These are phyloP conservation scores for Mycena epipterygia DNA, from an alignment of 768 basidiomycete species.

Conservation along the genomic window DNA sequence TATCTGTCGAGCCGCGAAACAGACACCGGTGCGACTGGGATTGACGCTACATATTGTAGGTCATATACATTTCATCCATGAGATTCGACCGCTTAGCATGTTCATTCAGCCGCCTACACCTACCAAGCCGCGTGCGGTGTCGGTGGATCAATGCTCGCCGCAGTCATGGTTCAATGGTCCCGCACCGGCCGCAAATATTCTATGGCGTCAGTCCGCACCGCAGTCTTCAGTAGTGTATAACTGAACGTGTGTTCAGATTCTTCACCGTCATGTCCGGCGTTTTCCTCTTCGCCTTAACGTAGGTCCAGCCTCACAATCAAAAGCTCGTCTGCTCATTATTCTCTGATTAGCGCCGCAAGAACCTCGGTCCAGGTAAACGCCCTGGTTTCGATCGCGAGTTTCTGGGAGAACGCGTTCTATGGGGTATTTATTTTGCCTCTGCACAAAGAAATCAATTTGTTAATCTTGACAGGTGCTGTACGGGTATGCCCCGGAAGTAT, in stretches of 20 bases:
- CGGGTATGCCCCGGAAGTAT: slow-evolving; percentile 64
- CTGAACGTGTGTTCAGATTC: slow-evolving; percentile 61
- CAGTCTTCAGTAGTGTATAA: slow-evolving; percentile 54
- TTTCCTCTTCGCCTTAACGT: slow-evolving; percentile 72
- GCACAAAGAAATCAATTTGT: neutral
- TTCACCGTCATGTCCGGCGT: slow-evolving; percentile 68
- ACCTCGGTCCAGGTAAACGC: slow-evolving; percentile 50
- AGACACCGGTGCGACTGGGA: neutral
- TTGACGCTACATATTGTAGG: slow-evolving; percentile 52
- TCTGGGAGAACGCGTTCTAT: slow-evolving; percentile 38
- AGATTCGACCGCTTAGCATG: too few relatives aligned
- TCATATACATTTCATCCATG: slow-evolving; percentile 29
- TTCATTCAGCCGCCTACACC: slow-evolving; percentile 45
- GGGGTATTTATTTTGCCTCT: slow-evolving; percentile 6
- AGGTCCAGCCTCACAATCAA: slow-evolving; percentile 50
- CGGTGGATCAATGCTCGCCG: slow-evolving; percentile 69
- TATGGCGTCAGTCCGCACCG: slow-evolving; percentile 25
- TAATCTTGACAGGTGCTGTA: slow-evolving; percentile 53
- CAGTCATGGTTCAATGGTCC: slow-evolving; percentile 46
- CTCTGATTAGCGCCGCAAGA: slow-evolving; percentile 67
- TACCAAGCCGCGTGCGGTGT: slow-evolving; percentile 60
- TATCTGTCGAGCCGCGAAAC: slow-evolving; percentile 26
- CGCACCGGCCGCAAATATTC: slow-evolving; percentile 35
- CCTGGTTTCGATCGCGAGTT: slow-evolving; percentile 33
- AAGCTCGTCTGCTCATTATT: slow-evolving; percentile 46